Evolutionary conservation across 768 basidiomycete genomes (phyloP).

Genomic region (Auricularia sp.): DNA sequence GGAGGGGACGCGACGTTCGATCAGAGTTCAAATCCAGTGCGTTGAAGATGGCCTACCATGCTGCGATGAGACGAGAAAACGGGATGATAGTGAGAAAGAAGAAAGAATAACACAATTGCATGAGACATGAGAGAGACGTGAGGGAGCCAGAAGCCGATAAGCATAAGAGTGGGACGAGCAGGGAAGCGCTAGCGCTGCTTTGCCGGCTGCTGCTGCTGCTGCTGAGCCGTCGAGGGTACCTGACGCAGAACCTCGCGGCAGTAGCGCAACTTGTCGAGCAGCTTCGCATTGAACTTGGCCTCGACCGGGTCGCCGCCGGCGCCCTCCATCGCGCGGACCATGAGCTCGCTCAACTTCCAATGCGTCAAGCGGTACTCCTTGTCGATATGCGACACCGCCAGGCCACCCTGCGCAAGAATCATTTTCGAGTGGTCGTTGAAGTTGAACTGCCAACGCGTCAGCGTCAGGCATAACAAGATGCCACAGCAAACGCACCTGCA

Average conservation of each 20-base stretch:
- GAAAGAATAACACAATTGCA: background rate
- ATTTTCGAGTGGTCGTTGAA: constrained; percentile 97
- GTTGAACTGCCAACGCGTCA: constrained; percentile 62
- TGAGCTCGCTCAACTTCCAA: constrained; percentile 60
- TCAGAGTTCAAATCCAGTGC: too few relatives aligned
- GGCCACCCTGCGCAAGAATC: constrained; percentile 72
- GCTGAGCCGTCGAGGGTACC: background rate
- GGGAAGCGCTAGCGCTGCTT: background rate
- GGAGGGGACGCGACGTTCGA: too few relatives aligned
- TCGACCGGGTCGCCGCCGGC: constrained; percentile 38
- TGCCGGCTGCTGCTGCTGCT: background rate
- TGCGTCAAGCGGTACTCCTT: constrained; percentile 72
- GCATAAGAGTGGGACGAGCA: background rate
- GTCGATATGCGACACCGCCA: constrained; percentile 81
- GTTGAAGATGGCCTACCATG: too few relatives aligned
- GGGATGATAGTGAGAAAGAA: background rate
- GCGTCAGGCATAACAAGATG: constrained; percentile 5
- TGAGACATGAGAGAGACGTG: background rate
- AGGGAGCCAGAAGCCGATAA: background rate
- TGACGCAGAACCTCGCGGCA: constrained; percentile 65
- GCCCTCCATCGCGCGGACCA: constrained; percentile 40
- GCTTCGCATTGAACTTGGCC: constrained; percentile 48
- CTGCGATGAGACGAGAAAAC: too few relatives aligned
- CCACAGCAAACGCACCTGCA: constrained; percentile 60
- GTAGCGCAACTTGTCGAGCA: constrained; percentile 76